Base-by-base conservation (phyloP, 805 yeast species). In the Sungouiella blattae region DNA sequence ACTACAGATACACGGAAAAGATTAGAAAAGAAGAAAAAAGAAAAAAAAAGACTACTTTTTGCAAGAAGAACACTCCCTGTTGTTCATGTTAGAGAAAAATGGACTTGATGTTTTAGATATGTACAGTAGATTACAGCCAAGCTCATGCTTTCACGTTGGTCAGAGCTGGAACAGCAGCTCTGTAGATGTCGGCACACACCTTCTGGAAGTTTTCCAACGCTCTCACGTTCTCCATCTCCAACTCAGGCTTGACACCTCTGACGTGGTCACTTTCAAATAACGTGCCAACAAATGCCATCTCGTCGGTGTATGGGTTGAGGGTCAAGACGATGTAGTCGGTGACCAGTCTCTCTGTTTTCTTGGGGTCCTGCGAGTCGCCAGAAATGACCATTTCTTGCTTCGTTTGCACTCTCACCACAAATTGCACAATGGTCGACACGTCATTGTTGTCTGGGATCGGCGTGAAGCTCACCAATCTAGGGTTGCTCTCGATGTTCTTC, bases 381-480 rank as follows among this genome's bases (percentile, higher is more conserved):
- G 52, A 46, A 21, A 63, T 48, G 4, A 59, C 43, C 32, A 66
- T 52, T 41, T 56, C 64, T 43, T 67, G 73, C 33, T 53, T 62
- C 11, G 72, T 62, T 3, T 44, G 43, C 12, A 62, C 58, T 40
- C 64, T 58, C 41, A 67, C 50, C n/a, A 65, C 61, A 33, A 66
- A 49, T 46, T 67, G 72, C 13, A 64, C 55, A 47, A 55, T 60
- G 6, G 65, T 52, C 14, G 69, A 54, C 30, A 65, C 51, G 33
- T 66, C 64, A 29, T 64, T 52, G 5, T 55, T 42, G 50, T 67
- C 73, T 55, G 84, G 78, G 49, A 83, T 65, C 2, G 84, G 79
- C 45, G 82, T 81, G 49, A 89, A 76, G 3, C 80, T 71, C 30
- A 85, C 70, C 21, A 88, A 67, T 55, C 81, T 83, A 17, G 97